Base-by-base conservation (phyloP, 495 filamentous ascomycete species). In the Penicillium robsamsonii region DNA sequence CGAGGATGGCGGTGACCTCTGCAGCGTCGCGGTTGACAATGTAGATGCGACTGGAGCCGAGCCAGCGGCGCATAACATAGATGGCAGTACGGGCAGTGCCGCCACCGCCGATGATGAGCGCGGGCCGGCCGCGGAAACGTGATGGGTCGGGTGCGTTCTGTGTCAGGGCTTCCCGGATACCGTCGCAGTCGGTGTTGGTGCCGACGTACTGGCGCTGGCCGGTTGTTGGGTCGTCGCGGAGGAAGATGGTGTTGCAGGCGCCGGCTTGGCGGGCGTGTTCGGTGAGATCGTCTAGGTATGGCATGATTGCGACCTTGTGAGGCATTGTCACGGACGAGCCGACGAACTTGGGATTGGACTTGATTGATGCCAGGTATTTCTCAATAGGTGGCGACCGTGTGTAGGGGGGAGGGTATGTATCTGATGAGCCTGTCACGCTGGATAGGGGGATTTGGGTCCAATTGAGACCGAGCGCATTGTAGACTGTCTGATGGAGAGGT, bases 271-370 rank as follows among this genome's bases (percentile, higher is more conserved):
- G 78, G 48, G 78, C 86, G 66, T 89, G 85, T 27, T 83, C 79
- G 12, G 86, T 89, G 25, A 90, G 70, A 31, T 82, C 79, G 67
- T 91, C 86, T 7, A 90, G 79, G 58, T 87, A 73, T 3, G 79
- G 75, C 66, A 90, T 81, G 64, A 90, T 87, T 52, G 77, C 74
- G 44, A 90, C 78, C 70, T 91, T 91, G 72, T 84, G 79, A 0
- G 87, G 87, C 87, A 90, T 91, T 44, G 86, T 91, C 43, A 90
- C 81, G 22, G 85, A 84, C 13, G 84, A 79, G 55, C 87, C 87
- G 72, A 79, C 75, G 69, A 81, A 82, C 55, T 81, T 80, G 30
- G 73, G 70, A 59, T 80, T 70, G 48, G 66, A 42, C 48, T 72
- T 59, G 53, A 82, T 74, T 11, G 79, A 66, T n/a, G 68, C 55